phyloP scores from a whole-genome alignment of 140 eudicot species.

The Senecio squalidus region DNA sequence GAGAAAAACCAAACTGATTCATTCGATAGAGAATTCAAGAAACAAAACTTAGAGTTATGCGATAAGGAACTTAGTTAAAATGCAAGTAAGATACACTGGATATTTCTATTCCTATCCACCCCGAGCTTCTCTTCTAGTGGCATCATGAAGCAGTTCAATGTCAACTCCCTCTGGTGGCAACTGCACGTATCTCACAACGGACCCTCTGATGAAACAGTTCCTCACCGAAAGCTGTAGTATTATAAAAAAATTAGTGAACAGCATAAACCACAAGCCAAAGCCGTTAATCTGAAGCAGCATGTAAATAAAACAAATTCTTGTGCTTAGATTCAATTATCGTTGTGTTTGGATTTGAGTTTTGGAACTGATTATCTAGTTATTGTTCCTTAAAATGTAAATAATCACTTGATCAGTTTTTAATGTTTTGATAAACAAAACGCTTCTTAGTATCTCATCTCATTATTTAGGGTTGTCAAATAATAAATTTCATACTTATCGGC shows the following conservation, averaged over 20 bases:
- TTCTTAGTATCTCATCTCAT: neutral
- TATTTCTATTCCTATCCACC: constrained; percentile 61
- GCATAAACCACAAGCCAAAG: neutral
- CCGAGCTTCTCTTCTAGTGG: constrained; percentile 98
- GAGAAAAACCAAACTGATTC: neutral
- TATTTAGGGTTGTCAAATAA: neutral
- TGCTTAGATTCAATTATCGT: neutral
- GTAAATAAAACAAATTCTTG: neutral
- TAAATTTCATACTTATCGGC: neutral
- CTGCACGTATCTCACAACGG: constrained; percentile 96
- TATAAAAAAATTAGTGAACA: constrained; percentile 11
- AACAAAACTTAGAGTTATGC: constrained; percentile 15
- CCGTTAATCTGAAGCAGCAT: neutral
- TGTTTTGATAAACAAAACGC: neutral
- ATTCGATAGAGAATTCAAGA: neutral
- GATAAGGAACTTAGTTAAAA: constrained; percentile 15
- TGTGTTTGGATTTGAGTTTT: neutral
- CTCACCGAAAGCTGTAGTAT: constrained; percentile 77
- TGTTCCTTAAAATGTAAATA: neutral
- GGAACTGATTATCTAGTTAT: neutral
- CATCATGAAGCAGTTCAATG: constrained; percentile 94
- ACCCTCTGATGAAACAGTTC: constrained; percentile 97
- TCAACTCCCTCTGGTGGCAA: constrained; percentile 96
- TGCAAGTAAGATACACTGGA: neutral
- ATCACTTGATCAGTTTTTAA: neutral